Conservation (phyloP, 2,329 filamentous ascomycete genomes). For the Zopfia rhizophila region DNA sequence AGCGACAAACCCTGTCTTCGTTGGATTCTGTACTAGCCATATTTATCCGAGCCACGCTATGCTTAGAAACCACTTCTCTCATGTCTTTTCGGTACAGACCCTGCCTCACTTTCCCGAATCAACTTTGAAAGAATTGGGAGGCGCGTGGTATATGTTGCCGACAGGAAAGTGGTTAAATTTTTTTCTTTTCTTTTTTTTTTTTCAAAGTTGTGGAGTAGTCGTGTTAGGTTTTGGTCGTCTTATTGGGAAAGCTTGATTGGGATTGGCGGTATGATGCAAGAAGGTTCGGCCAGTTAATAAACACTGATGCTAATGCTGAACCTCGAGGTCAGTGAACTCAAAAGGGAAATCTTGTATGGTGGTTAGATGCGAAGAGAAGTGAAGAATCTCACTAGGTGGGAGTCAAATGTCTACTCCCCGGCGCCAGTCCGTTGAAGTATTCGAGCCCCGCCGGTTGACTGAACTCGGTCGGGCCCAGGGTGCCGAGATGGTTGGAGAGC, state of each 20-base stretch:
- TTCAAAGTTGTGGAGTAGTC: no score
- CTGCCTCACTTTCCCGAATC: no score
- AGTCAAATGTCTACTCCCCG: no score
- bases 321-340: conserved; percentile 7
- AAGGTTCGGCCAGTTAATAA: conserved; percentile 45
- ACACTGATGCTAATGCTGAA: conserved; percentile 23
- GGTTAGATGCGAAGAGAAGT: no score
- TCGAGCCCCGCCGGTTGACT: conserved; percentile 5
- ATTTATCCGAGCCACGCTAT: conserved; percentile 29
- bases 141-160: no score
- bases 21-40: conserved; percentile 41
- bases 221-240: no score
- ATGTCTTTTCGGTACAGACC: no score
- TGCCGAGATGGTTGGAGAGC: conserved; percentile 4
- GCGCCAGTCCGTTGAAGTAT: no score
- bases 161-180: no score
- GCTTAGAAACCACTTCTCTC: conserved; percentile 30
- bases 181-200: no score
- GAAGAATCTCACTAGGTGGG: conserved; percentile 5
- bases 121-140: no score
- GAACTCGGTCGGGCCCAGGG: not conserved
- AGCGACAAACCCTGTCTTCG: conserved; percentile 51
- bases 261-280: conserved; percentile 43
- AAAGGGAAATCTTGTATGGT: conserved; percentile 12
- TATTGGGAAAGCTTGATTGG: conserved; percentile 34